A percentile compares a stretch with the other conserved stretches of the same genome.
These are phyloP conservation scores for Penicillium thymicola DNA, from an alignment of 2,329 filamentous ascomycete species.

Conservation along the genomic window DNA sequence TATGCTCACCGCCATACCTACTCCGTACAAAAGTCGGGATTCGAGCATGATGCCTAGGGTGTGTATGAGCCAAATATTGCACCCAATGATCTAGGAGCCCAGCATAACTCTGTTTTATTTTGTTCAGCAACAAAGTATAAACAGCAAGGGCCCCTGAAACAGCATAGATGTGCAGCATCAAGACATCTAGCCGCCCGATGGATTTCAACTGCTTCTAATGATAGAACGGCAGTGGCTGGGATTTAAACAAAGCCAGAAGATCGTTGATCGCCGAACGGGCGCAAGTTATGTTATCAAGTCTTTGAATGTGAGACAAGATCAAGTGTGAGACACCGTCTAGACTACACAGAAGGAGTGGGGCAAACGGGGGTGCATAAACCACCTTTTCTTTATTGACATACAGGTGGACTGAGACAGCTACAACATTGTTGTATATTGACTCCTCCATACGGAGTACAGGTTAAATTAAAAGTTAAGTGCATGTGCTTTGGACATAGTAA, in stretches of 20 bases:
- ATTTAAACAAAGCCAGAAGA: neutral
- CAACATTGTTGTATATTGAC: too few relatives aligned
- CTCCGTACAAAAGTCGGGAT: neutral
- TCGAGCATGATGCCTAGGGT: too few relatives aligned
- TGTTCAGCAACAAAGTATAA: too few relatives aligned
- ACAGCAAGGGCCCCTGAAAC: neutral
- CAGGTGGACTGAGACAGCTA: neutral
- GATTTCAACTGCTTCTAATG: neutral
- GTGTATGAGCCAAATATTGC: neutral
- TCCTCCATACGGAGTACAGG: neutral
- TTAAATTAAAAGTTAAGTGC: neutral
- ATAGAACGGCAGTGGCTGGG: neutral
- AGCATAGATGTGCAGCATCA: neutral
- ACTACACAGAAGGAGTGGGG: neutral
- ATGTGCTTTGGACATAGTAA: neutral
- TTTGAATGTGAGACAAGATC: neutral
- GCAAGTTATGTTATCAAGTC: neutral
- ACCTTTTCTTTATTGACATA: conserved; percentile 3
- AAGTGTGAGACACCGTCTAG: conserved; percentile 2
- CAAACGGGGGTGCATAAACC: conserved; percentile 5
- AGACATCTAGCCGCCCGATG: neutral
- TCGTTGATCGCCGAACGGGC: neutral
- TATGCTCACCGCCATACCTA: neutral
- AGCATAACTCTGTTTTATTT: neutral
- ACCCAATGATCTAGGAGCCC: neutral